phyloP scores from a whole-genome alignment of 106 monocot species.

The Dioscorea alata region DNA sequence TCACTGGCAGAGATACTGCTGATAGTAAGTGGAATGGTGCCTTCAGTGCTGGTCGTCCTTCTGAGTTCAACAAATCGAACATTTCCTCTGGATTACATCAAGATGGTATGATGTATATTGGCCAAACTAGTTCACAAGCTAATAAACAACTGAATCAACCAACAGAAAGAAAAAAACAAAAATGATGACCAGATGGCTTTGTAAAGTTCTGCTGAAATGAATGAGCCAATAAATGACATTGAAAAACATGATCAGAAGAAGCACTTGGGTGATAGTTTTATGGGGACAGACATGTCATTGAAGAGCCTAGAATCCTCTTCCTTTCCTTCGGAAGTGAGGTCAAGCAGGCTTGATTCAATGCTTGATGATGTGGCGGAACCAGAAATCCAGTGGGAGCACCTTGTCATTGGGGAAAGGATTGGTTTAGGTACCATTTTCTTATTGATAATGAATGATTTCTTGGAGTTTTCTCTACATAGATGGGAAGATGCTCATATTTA shows the following conservation, averaged over 20 bases:
- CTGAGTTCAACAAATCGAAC: conserved; percentile 19
- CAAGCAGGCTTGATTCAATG: conserved; percentile 68
- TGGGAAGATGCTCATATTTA: too few relatives aligned
- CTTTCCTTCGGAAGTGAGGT: conserved; percentile 22
- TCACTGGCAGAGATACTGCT: conserved; percentile 13
- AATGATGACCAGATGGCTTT: conserved; percentile 4
- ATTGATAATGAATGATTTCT: conserved; percentile 6
- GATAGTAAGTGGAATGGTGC: conserved; percentile 14
- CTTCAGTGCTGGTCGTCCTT: conserved; percentile 1
- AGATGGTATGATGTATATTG: conserved; percentile 7
- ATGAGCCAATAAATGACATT: conserved; percentile 20
- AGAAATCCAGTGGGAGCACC: conserved; percentile 95
- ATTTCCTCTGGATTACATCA: conserved; percentile 15
- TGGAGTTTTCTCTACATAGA: too few relatives aligned
- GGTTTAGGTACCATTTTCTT: conserved; percentile 72
- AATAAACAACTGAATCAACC: conserved; percentile 12
- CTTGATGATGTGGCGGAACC: conserved; percentile 88
- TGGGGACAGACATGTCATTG: conserved; percentile 20
- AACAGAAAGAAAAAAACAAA: conserved; percentile 17
- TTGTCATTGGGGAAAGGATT: conserved; percentile 97
- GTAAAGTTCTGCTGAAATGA: conserved; percentile 12
- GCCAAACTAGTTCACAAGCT: conserved; percentile 11
- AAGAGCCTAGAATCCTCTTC: conserved; percentile 27
- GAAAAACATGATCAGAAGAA: conserved; percentile 37
- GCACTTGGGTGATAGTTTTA: conserved; percentile 30